These are phyloP conservation scores for Spatholobus suberectus DNA, from an alignment of 306 rosid species.

Conservation along the genomic window DNA sequence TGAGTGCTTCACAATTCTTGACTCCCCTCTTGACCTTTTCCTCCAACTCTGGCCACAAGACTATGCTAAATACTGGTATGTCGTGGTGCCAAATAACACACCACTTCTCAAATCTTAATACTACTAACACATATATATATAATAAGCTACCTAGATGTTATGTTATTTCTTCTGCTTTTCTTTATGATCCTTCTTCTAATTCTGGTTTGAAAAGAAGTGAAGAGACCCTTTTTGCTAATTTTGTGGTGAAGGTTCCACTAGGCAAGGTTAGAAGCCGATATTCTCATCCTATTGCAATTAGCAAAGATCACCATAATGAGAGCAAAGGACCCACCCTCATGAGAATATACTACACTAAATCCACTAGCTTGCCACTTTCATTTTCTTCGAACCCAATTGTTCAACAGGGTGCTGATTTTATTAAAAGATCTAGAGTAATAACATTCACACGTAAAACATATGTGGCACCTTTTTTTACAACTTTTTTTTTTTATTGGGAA, in stretches of 20 bases:
- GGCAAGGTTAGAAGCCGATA: constrained; percentile 8
- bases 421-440: neutral
- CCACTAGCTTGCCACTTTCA: constrained; percentile 28
- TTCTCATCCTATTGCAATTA: constrained; percentile 46
- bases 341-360: constrained; percentile 30
- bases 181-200: neutral
- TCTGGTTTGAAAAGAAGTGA: neutral
- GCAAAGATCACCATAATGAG: constrained; percentile 50
- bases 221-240: neutral
- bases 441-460: neutral
- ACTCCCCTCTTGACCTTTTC: constrained; percentile 73
- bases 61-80: constrained; percentile 70
- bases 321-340: constrained; percentile 54
- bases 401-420: neutral
- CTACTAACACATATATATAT: too few relatives aligned
- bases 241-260: constrained; percentile 25
- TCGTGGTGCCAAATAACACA: too few relatives aligned
- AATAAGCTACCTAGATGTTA: too few relatives aligned
- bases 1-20: constrained; percentile 79
- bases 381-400: neutral
- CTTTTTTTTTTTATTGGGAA: neutral
- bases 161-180: neutral
- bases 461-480: neutral
- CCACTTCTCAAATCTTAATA: neutral
- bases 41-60: constrained; percentile 81